Conservation (phyloP, 2,329 filamentous ascomycete species). For the Escovopsis sp. region DNA sequence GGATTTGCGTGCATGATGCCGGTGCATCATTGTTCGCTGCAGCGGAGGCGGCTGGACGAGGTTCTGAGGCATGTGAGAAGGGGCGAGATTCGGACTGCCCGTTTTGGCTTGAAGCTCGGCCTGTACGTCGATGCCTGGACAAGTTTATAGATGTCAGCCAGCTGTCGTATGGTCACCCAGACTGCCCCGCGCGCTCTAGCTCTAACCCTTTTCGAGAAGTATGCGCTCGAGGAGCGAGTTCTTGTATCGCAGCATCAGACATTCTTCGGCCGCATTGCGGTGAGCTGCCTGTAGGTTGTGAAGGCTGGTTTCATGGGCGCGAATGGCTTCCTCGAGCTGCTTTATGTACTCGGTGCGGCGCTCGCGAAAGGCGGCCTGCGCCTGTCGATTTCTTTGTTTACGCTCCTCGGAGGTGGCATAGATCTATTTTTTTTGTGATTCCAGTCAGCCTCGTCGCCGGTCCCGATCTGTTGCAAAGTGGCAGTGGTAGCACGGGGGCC, state of each 20-base stretch:
- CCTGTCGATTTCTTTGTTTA: conserved; percentile 93
- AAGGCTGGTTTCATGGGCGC: conserved; percentile 87
- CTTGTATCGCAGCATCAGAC: conserved; percentile 95
- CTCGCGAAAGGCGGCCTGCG: conserved; percentile 93
- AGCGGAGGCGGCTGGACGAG: conserved; percentile 61
- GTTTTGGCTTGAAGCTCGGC: conserved; percentile 88
- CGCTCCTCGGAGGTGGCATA: conserved; percentile 98
- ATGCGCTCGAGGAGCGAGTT: conserved; percentile 94
- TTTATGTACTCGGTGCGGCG: conserved; percentile 98
- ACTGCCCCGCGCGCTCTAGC: too few species aligned
- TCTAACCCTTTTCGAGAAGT: conserved; percentile 79
- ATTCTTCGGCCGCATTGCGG: conserved; percentile 88
- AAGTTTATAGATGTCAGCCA: not conserved
- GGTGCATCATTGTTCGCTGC: conserved; percentile 67
- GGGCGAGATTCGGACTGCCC: conserved; percentile 66
- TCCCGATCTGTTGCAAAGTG: not conserved
- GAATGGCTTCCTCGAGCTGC: conserved; percentile 93
- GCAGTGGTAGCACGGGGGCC: not conserved
- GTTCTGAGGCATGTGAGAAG: conserved; percentile 52
- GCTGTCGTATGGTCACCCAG: too few species aligned
- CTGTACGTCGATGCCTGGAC: conserved; percentile 83
- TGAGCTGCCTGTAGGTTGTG: conserved; percentile 89
- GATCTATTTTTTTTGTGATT: conserved; percentile 43
- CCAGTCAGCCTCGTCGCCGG: not conserved
- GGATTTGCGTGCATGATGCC: conserved; percentile 60